Evolutionary conservation across 176 grass and related monocot species (phyloP).

Genomic region (Carex littledalei): DNA sequence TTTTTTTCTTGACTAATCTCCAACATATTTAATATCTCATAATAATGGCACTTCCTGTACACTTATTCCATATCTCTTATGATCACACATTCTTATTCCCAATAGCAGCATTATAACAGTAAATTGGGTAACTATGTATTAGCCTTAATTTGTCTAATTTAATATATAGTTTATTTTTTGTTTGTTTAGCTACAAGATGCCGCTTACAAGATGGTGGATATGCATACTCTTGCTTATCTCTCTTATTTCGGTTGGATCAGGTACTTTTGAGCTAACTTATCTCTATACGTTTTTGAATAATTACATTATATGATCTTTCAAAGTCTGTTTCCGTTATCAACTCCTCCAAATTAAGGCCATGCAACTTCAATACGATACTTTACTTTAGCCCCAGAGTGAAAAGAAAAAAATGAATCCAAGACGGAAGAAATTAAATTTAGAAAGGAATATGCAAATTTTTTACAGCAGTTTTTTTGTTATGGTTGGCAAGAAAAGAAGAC

Average conservation of each 20-base stretch:
- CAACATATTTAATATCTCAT: neutral
- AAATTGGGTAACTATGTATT: conserved; percentile 5
- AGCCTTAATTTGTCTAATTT: neutral
- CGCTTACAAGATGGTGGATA: conserved; percentile 36
- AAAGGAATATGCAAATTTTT: neutral
- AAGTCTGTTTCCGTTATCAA: neutral
- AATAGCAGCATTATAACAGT: neutral
- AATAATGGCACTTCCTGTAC: neutral
- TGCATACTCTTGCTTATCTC: conserved; percentile 29
- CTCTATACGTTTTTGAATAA: neutral
- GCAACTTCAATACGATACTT: conserved; percentile 8
- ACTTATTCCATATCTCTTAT: neutral
- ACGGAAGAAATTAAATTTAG: neutral
- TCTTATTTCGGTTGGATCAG: conserved; percentile 37
- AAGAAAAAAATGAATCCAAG: neutral
- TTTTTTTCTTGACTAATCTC: neutral
- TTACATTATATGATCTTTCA: neutral
- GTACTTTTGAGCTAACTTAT: conserved; percentile 25
- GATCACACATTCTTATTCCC: neutral
- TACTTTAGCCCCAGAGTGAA: conserved; percentile 6
- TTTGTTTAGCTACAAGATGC: conserved; percentile 36
- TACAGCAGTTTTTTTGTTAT: neutral
- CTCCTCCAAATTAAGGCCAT: neutral
- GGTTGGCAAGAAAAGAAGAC: neutral
- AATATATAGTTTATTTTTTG: conserved; percentile 2